These are phyloP conservation scores for Bipolaris zeicola DNA, from an alignment of 2,329 filamentous ascomycete genomes.

Conservation along the genomic window DNA sequence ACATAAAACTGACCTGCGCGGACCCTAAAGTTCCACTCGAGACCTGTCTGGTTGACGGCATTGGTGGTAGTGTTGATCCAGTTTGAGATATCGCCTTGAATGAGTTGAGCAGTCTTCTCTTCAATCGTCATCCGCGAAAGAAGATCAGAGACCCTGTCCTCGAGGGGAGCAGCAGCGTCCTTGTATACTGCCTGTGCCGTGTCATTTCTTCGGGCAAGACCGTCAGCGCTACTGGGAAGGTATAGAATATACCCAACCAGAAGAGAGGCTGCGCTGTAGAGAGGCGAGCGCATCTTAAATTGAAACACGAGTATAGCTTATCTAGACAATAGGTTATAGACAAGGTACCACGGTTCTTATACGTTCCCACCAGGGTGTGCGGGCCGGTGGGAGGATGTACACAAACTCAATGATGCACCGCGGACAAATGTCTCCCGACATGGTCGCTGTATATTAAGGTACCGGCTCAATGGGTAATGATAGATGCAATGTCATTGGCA, in stretches of 20 bases:
- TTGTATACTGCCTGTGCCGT: conserved; percentile 60
- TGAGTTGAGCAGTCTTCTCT: conserved; percentile 72
- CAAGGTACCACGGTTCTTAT: conserved; percentile 19
- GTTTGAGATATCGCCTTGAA: conserved; percentile 70
- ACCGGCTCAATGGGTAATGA: conserved; percentile 12
- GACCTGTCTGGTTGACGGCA: conserved; percentile 68
- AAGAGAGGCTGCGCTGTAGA: conserved; percentile 16
- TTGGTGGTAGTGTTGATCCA: conserved; percentile 73
- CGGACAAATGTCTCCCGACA: conserved; percentile 26
- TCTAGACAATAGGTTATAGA: conserved; percentile 1
- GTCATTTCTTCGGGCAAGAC: conserved; percentile 34
- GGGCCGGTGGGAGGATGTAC: conserved; percentile 1
- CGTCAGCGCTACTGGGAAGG: conserved; percentile 26
- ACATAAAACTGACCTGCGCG: conserved; percentile 75
- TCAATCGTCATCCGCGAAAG: conserved; percentile 74
- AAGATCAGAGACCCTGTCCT: conserved; percentile 69
- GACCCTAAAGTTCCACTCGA: conserved; percentile 68
- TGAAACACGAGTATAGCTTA: neutral
- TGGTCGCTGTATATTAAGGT: conserved; percentile 18
- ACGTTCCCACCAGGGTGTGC: conserved; percentile 7
- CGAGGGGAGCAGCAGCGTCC: conserved; percentile 64
- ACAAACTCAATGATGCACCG: neutral
- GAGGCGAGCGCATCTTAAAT: neutral
- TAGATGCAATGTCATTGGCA: conserved; percentile 4
- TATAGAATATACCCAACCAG: conserved; percentile 22